Evolutionary conservation across 176 grass and related monocot genomes (phyloP).

Genomic region (Triticum dicoccoides): DNA sequence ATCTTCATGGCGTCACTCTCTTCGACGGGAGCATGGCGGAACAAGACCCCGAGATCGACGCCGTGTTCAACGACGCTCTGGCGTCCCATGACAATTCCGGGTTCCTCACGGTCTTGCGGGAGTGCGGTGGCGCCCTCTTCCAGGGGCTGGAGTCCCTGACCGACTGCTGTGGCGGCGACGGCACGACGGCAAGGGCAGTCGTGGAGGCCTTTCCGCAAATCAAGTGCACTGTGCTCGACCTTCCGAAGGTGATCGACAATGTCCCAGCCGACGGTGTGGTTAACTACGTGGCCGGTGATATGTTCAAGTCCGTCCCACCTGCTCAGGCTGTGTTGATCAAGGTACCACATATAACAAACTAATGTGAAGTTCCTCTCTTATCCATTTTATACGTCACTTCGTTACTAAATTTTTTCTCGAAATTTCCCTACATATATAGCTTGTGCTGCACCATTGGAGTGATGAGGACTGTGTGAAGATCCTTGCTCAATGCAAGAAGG

Average conservation of each 20-base stretch:
- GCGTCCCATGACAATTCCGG: background rate
- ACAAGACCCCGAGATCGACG: background rate
- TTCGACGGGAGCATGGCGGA: background rate
- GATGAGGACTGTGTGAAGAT: slow-evolving; percentile 53
- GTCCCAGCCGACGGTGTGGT: background rate
- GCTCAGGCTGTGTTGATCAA: slow-evolving; percentile 41
- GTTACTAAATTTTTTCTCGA: background rate
- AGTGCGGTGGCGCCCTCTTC: slow-evolving; percentile 19
- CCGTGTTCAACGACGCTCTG: slow-evolving; percentile 17
- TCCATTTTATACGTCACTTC: background rate
- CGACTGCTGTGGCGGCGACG: slow-evolving; percentile 37
- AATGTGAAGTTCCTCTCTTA: background rate
- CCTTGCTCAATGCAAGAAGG: slow-evolving; percentile 41
- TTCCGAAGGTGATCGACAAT: slow-evolving; percentile 10
- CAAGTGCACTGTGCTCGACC: slow-evolving; percentile 45
- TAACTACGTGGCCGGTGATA: slow-evolving; percentile 27
- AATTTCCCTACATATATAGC: background rate
- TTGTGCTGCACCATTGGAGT: slow-evolving; percentile 32
- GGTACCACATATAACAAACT: background rate
- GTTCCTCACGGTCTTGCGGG: background rate
- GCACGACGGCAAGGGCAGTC: slow-evolving; percentile 15
- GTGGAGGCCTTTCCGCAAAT: slow-evolving; percentile 10
- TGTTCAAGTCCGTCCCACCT: slow-evolving; percentile 43
- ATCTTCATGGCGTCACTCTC: background rate
- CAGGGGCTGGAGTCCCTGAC: slow-evolving; percentile 24